Evolutionary conservation across 371 early-diverging fungal genomes (phyloP), one percentile per base, ranked within the genome.

Genomic region (Syncephalis fuscata): DNA sequence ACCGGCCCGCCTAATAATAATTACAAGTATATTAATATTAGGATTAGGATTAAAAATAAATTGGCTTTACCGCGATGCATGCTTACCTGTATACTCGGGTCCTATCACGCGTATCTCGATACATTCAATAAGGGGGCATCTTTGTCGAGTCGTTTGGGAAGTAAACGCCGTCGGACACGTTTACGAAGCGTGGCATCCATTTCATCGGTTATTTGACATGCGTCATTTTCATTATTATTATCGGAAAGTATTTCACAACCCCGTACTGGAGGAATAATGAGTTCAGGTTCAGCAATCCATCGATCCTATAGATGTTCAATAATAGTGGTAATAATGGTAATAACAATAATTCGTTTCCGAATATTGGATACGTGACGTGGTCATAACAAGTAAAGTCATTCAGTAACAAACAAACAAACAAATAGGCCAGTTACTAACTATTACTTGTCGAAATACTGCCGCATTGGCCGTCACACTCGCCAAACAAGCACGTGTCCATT

Each of bases 221-320:
- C 22, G 21, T 4, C 36, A 45, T 15, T 23, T 19, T 47, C 44
- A 32, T 16, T 26, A 11, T 19, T 23, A 15, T 23, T 37, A 15
- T 64, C 62, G n/a, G 54, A 44, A 3, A 67, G 27, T 27, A 79
- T 67, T 14, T 73, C 70, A 2, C 76, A 74, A 26, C 61, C 64
- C 40, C 71, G 64, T 16, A 83, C 55, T 0, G 84, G 84, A 7
- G 84, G 84, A 22, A 81, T 79, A n/a, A 76, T 63, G 26, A 64
- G 59, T 24, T 79, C 71, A 1, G 81, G 76, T 26, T 78, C 76
- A 5, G 48, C 27, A n/a, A 75, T 74, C 84, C 84, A 83, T 21
- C 70, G 71, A 42, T 63, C 65, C 71, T 77, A 32, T 11, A 32
- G 4, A 32, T n/a, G 32, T 7, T 32, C 32, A 32, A 7, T 32